These are phyloP conservation scores for Suillus variegatus DNA, from an alignment of 768 basidiomycete species.

Conservation along the genomic window DNA sequence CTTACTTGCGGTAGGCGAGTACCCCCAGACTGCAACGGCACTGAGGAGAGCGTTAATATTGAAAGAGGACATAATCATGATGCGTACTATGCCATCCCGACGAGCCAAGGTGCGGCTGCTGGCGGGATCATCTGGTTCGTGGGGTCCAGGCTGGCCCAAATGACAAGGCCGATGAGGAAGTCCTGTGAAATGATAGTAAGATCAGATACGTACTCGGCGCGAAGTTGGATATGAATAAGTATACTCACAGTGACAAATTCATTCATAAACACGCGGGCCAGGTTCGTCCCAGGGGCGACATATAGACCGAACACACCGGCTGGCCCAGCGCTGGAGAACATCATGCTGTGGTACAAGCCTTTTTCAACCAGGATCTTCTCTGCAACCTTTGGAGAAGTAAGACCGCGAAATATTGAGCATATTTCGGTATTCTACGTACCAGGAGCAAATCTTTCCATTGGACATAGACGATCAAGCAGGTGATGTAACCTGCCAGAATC, in stretches of 20 bases:
- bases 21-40: slow-evolving; percentile 62
- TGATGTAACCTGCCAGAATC: slow-evolving; percentile 65
- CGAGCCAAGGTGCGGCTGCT: slow-evolving; percentile 47
- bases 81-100: slow-evolving; percentile 62
- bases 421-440: slow-evolving; percentile 29
- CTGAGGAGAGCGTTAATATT: slow-evolving; percentile 31
- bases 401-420: slow-evolving; percentile 27
- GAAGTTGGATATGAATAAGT: background rate
- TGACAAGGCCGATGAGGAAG: slow-evolving; percentile 49
- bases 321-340: slow-evolving; percentile 38
- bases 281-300: slow-evolving; percentile 30
- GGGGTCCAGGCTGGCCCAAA: slow-evolving; percentile 57
- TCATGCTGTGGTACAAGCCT: slow-evolving; percentile 28
- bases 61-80: background rate
- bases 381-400: slow-evolving; percentile 25
- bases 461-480: slow-evolving; percentile 57
- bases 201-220: background rate
- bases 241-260: slow-evolving; percentile 38
- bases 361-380: slow-evolving; percentile 32
- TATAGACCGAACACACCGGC: slow-evolving; percentile 43
- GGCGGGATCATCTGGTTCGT: slow-evolving; percentile 62
- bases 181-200: slow-evolving; percentile 29
- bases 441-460: slow-evolving; percentile 59
- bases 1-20: slow-evolving; percentile 48
- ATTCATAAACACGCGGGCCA: slow-evolving; percentile 38